Conservation (phyloP, 169 alveolate species). For the Babesia ovata region DNA sequence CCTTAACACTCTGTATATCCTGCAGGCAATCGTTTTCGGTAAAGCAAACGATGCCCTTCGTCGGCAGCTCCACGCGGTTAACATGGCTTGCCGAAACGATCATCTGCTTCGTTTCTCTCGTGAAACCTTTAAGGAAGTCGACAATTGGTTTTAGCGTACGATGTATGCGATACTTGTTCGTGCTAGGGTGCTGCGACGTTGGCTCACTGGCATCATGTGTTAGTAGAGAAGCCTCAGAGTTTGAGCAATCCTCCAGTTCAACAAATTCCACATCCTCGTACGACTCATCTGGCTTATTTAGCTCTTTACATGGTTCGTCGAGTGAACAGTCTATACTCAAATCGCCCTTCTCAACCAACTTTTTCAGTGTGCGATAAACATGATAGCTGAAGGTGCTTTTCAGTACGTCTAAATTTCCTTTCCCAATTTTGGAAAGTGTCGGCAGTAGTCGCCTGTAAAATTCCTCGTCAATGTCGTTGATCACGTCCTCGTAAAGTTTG, state of each 20-base stretch:
- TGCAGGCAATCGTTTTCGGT: conserved; percentile 23
- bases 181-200: neutral
- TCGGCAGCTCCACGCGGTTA: conserved; percentile 23
- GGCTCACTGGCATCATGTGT: neutral
- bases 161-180: too few relatives aligned
- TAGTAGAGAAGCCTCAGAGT: neutral
- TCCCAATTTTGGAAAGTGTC: neutral
- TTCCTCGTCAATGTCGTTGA: conserved; percentile 16
- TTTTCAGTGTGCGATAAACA: neutral
- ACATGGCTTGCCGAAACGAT: conserved; percentile 62
- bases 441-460: neutral
- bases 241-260: neutral
- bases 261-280: neutral
- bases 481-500: conserved; percentile 47
- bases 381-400: conserved; percentile 5
- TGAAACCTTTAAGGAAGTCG: neutral
- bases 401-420: neutral
- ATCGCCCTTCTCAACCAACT: neutral
- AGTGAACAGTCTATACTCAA: too few relatives aligned
- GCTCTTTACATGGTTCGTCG: neutral
- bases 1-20: conserved; percentile 8
- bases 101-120: conserved; percentile 25
- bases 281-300: neutral
- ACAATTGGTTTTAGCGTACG: neutral
- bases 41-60: conserved; percentile 11